These are phyloP conservation scores for Chlamydomonas schloesseri DNA, from an alignment of 139 green algal genomes.

Conservation along the genomic window DNA sequence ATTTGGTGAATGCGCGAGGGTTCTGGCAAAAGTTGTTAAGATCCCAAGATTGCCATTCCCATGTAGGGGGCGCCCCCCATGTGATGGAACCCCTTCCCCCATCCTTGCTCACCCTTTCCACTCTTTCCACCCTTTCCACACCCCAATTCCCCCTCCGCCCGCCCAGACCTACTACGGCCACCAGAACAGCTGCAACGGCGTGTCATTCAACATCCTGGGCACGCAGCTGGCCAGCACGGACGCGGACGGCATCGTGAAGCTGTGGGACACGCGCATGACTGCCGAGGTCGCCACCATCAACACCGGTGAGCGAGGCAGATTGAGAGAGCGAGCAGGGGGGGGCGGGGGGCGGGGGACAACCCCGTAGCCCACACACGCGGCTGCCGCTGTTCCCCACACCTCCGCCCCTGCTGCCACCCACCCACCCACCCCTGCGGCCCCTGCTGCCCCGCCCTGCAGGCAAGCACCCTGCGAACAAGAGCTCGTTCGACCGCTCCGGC, in stretches of 20 bases:
- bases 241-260: slow-evolving; percentile 85
- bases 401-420: neutral
- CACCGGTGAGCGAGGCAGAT: neutral
- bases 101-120: neutral
- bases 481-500: slow-evolving; percentile 73
- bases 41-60: too few species aligned
- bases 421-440: neutral
- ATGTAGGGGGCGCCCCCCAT: too few species aligned
- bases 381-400: neutral
- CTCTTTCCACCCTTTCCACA: too few species aligned
- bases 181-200: slow-evolving; percentile 81
- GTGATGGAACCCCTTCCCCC: neutral
- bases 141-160: too few species aligned
- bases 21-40: too few species aligned
- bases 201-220: slow-evolving; percentile 72
- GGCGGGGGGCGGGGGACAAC: too few species aligned
- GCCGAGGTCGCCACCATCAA: slow-evolving; percentile 74
- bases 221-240: slow-evolving; percentile 71
- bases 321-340: neutral
- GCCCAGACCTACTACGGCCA: slow-evolving; percentile 88
- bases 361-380: too few species aligned
- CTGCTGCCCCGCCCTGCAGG: slow-evolving; percentile 18
- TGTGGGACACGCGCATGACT: slow-evolving; percentile 92
- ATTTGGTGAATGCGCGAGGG: too few species aligned
- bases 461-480: slow-evolving; percentile 80